Evolutionary conservation across 1,284 basidiomycete genomes (phyloP).

Genomic region (Ceratobasidium sp.): DNA sequence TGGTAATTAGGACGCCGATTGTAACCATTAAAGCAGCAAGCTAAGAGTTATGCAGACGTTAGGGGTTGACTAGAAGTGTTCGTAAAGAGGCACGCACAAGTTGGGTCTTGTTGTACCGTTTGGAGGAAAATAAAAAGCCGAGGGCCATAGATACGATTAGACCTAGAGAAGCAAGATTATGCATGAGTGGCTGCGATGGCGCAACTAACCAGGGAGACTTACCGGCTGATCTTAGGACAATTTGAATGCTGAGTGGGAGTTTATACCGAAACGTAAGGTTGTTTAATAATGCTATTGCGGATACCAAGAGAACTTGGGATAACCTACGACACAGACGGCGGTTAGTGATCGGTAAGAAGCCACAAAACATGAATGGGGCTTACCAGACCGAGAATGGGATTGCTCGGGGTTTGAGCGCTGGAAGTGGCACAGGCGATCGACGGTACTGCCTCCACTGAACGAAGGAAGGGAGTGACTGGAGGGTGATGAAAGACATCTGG

Average conservation of each 20-base stretch:
- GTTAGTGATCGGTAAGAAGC: constrained; percentile 78
- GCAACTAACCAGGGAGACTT: constrained; percentile 52
- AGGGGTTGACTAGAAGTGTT: constrained; percentile 10
- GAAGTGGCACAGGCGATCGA: constrained; percentile 55
- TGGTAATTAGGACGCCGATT: constrained; percentile 77
- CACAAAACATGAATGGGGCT: constrained; percentile 79
- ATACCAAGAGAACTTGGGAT: constrained; percentile 78
- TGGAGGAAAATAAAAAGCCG: constrained; percentile 66
- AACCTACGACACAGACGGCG: constrained; percentile 80
- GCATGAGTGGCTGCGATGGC: constrained; percentile 37
- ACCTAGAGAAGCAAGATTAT: constrained; percentile 52
- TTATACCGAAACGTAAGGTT: constrained; percentile 86
- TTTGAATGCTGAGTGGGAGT: constrained; percentile 84
- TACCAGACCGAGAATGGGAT: constrained; percentile 81
- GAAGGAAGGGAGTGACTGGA: constrained; percentile 69
- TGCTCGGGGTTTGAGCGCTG: constrained; percentile 66
- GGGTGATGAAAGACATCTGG: constrained; percentile 81
- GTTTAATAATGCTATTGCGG: constrained; percentile 77
- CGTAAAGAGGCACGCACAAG: constrained; percentile 60
- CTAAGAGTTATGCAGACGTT: constrained; percentile 55
- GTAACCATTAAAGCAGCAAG: constrained; percentile 78
- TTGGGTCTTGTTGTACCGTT: constrained; percentile 70
- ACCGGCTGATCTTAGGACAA: constrained; percentile 90
- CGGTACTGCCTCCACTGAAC: constrained; percentile 52
- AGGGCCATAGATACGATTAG: constrained; percentile 76